Percentiles rank a stretch among this genome's conserved stretches.
phyloP scores from a whole-genome alignment of 1,284 basidiomycete species.

The Ceratobasidium sp. region DNA sequence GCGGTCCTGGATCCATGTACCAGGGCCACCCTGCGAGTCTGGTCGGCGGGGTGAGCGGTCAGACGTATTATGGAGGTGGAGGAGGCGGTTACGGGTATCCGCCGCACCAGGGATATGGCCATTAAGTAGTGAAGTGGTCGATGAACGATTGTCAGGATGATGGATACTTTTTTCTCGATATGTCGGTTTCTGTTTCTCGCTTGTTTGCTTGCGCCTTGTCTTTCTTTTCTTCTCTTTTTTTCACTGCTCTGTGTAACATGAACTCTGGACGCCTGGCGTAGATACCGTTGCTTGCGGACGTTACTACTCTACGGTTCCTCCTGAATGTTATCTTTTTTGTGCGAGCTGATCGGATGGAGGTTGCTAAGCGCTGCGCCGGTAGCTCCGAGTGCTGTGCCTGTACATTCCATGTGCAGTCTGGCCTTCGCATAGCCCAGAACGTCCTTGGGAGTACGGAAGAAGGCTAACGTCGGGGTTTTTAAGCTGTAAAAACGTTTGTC shows the following conservation, averaged over 20 bases:
- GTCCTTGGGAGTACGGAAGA: no score
- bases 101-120: conserved; percentile 48
- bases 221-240: conserved; percentile 8
- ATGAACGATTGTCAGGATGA: conserved; percentile 4
- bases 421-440: no score
- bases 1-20: conserved; percentile 59
- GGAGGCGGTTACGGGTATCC: conserved; percentile 47
- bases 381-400: no score
- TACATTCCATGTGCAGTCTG: no score
- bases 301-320: conserved; percentile 1
- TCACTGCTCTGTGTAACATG: conserved; percentile 26
- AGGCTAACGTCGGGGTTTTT: no score
- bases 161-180: conserved; percentile 31
- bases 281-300: conserved; percentile 29
- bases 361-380: no score
- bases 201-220: not conserved
- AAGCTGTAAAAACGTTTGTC: no score
- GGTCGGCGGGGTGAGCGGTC: conserved; percentile 85
- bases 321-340: not conserved
- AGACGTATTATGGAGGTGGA: conserved; percentile 56
- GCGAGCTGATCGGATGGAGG: not conserved
- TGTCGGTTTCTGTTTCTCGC: not conserved
- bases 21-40: conserved; percentile 71
- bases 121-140: conserved; percentile 9
- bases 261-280: conserved; percentile 24